Evolutionary conservation across 164 flowering plant genomes (phyloP), one percentile per base, ranked within the genome.

Genomic region (Protea cynaroides): DNA sequence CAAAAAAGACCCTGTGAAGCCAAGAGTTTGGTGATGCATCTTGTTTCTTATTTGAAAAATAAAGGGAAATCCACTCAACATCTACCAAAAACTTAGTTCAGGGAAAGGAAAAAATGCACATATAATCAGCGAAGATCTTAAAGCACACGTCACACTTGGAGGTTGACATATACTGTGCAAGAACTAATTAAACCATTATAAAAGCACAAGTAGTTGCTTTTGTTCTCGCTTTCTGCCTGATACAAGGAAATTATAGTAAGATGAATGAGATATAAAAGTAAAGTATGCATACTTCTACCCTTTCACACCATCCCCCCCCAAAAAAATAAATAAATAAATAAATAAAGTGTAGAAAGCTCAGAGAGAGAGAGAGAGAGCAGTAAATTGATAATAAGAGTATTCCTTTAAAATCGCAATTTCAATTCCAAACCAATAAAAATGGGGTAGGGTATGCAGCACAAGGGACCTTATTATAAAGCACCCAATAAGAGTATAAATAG

Each of bases 1-100:
- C n/a, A n/a, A n/a, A n/a, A n/a, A n/a, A n/a, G n/a, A n/a, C n/a
- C 49, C 23, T n/a, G 15, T 10, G 36, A 40, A 51, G 22, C 46
- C 24, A 36, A 63, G 36, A 43, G 56, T 46, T 40, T n/a, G 56
- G 12, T 44, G 43, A 49, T 62, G 55, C 23, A 46, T n/a, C n/a
- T n/a, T n/a, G n/a, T n/a, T n/a, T 37, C 50, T 46, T 46, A 10
- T 9, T 9, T 14, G 17, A 1, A 46, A 46, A 2, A 46, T 2
- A 40, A 8, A 12, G 65, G 43, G 15, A 49, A 36, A 50, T 25
- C 24, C 19, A 49, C 52, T 15, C 9, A 24, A 40, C 46, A 40
- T 40, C 5, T 5, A 12, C 46, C 46, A 40, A 40, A 40, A 40
- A 8, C 9, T 40, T 40, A 8, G 40, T 40, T 40, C 10, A 59